Evolutionary conservation across 2,329 filamentous ascomycete genomes (phyloP), one percentile per base, ranked within the genome.

Genomic region (Stachybotrys elegans): DNA sequence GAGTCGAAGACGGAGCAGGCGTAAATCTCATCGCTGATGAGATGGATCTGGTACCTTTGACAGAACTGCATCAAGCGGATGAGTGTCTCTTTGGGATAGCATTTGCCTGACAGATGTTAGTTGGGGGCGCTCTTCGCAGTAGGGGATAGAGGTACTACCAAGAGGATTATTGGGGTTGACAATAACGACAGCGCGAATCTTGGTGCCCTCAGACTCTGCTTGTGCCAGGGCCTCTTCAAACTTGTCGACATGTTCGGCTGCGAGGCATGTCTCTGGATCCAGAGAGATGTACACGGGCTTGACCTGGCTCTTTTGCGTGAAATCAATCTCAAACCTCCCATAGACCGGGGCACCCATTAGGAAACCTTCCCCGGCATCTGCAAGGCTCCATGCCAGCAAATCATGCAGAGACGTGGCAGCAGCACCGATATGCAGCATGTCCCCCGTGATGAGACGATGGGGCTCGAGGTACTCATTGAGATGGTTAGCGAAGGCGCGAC

Each of bases 1-100:
- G 60, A 54, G 56, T 71, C 46, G 47, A 71, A 80, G 1, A 73
- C 64, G 2, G 73, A 76, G 29, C 73, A 61, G 9, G 71, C 78
- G 51, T 81, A 81, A 31, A 82, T 73, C 53, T 82, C 78, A 53
- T 82, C 78, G 48, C 71, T 73, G 51, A 81, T 68, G 37, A 81
- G 60, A 47, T 81, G 76, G 4, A 81, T 59, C 4, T 57, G 50
- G 47, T 78, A 63, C 32, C 63, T 65, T 42, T 74, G 60, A 49
- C 76, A 80, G 43, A 81, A 67, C 3, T 55, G 51, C 65, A 79
- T 68, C 19, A 76, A 57, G 6, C 58, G 60, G 1, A 70, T 46
- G 4, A 79, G 52, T 0, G 66, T 67, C 6, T 63, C 56, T n/a
- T 57, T 57, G 2, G 70, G 58, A 47, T 76, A 76, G 52, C 71